phyloP scores from a whole-genome alignment of 1,284 basidiomycete species.

The Apiotrichum brassicae region DNA sequence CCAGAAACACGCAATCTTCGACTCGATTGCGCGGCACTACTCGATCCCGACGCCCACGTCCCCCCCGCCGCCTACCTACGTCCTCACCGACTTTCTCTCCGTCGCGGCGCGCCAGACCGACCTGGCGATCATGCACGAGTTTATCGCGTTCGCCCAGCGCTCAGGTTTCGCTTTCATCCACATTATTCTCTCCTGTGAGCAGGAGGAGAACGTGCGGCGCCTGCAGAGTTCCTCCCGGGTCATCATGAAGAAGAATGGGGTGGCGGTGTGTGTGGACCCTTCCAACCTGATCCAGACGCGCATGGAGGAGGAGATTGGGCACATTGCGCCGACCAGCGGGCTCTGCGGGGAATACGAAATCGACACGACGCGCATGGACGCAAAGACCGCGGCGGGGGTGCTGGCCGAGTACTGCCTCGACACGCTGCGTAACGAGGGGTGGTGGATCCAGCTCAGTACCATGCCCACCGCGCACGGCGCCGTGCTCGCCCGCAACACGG shows the following conservation, averaged over 20 bases:
- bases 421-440: conserved; percentile 20
- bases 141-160: conserved; percentile 7
- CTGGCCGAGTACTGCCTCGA: conserved; percentile 31
- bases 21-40: conserved; percentile 6
- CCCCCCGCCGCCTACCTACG: conserved; percentile 6
- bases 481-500: too few relatives aligned
- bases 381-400: conserved; percentile 18
- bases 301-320: conserved; percentile 34
- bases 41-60: conserved; percentile 8
- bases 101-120: conserved; percentile 13
- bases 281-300: conserved; percentile 19
- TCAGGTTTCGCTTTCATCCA: conserved; percentile 22
- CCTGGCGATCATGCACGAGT: conserved; percentile 14
- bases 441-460: conserved; percentile 18
- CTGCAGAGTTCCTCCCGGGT: conserved; percentile 2
- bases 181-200: conserved; percentile 23
- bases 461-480: background rate
- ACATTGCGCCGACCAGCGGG: conserved; percentile 14
- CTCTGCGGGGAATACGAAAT: conserved; percentile 34
- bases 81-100: conserved; percentile 17
- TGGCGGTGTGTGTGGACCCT: conserved; percentile 9
- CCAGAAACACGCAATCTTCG: conserved; percentile 17
- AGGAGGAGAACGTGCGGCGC: conserved; percentile 18
- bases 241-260: background rate
- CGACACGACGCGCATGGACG: conserved; percentile 21